Evolutionary conservation across 129 eudicot genomes (phyloP), one percentile per base, ranked within the genome.

Genomic region (Ambrosia artemisiifolia): DNA sequence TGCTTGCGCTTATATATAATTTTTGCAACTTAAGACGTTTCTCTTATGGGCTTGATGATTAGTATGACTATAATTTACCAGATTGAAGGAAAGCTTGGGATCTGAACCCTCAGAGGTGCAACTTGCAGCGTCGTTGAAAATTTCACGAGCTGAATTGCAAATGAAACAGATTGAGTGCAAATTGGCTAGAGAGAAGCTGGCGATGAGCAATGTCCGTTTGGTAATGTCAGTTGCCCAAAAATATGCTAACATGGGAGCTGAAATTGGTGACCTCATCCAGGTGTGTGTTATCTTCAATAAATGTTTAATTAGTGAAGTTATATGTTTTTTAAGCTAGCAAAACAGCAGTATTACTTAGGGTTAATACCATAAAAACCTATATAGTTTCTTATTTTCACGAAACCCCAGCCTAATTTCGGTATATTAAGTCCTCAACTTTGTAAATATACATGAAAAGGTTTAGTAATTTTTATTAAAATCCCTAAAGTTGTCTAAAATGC

Each of bases 181-280:
- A 35, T 85, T 95, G 80, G 99, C 99, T 18, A 90, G 94, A 95
- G 97, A 95, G 70, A 90, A 85, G 83, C 85, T 95, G 57, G 89
- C 94, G 46, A 88, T 90, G 99, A 90, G 99, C 84, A 95, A 95
- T 81, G 87, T 91, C 47, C 99, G 99, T 42, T 81, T 95, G 34
- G 99, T 95, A 67, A 88, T 90, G 97, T 90, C 96, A 51, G 86
- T 94, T 81, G 99, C 99, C 30, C 96, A 90, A 71, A 88, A 83
- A 76, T 94, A 86, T 63, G 96, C 88, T 20, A 86, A 86, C 88
- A 90, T 83, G 96, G 99, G 99, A 79, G 97, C 85, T 65, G 94
- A 90, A 80, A 86, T 95, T 78, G 86, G 89, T 71, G 99, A 90
- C 75, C 96, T 95, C 32, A 70, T 95, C 73, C 99, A 95, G 97